A percentile compares a stretch with the other conserved stretches of the same genome.
phyloP scores from a whole-genome alignment of 345 rosid species.

The Acer yangbiense region DNA sequence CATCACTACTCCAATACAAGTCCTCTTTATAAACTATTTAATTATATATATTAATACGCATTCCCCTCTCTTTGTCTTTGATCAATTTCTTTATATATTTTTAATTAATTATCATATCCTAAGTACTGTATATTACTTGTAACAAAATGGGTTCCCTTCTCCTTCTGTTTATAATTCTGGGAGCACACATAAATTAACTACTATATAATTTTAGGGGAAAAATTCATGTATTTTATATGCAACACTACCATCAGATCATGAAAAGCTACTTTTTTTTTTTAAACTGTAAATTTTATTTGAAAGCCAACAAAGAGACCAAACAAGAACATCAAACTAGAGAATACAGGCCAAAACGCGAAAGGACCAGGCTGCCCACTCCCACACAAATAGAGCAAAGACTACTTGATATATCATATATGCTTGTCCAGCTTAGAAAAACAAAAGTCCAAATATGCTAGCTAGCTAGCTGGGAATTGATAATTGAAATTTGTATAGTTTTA shows the following conservation, averaged over 20 bases:
- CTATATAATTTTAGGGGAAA: background rate
- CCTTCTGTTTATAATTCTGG: background rate
- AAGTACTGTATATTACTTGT: background rate
- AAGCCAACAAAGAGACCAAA: too few species aligned
- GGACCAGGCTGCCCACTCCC: too few species aligned
- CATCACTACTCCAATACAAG: too few species aligned
- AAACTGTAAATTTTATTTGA: too few species aligned
- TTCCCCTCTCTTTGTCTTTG: too few species aligned
- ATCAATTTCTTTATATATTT: too few species aligned
- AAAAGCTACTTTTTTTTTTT: too few species aligned
- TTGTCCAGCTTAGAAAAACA: background rate
- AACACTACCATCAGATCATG: background rate
- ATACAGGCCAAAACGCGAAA: too few species aligned
- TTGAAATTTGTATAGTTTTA: background rate
- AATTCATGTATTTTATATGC: background rate
- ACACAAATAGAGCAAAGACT: background rate
- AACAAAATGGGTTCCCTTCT: conserved; percentile 8
- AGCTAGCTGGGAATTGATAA: background rate
- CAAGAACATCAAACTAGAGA: too few species aligned
- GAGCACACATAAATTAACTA: background rate
- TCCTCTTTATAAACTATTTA: too few species aligned
- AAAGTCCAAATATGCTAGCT: background rate
- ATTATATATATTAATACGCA: too few species aligned
- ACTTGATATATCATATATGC: background rate
- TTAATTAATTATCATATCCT: background rate